Evolutionary conservation across 2,329 filamentous ascomycete genomes (phyloP).

Genomic region (Talaromyces sp.): DNA sequence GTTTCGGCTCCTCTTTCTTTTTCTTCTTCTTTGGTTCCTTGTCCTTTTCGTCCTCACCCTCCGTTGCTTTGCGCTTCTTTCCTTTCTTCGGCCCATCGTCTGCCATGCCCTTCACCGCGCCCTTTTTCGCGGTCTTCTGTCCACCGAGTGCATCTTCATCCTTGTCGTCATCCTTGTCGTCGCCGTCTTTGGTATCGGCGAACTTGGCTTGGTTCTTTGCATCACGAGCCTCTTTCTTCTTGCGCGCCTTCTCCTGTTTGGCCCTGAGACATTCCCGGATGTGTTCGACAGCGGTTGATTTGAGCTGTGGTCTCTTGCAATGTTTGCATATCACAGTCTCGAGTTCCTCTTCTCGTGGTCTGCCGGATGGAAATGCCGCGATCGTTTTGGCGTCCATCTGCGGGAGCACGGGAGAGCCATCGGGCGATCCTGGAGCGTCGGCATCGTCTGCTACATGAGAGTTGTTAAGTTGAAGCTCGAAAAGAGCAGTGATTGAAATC

Average conservation of each 20-base stretch:
- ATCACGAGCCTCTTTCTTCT: constrained; percentile 72
- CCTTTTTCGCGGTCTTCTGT: constrained; percentile 67
- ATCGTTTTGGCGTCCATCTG: constrained; percentile 71
- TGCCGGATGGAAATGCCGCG: constrained; percentile 76
- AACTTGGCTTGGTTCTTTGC: constrained; percentile 62
- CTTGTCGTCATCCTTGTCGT: constrained; percentile 43
- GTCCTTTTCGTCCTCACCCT: constrained; percentile 68
- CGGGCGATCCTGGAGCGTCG: constrained; percentile 31
- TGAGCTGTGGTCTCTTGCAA: constrained; percentile 84
- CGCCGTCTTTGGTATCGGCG: constrained; percentile 46
- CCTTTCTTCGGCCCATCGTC: constrained; percentile 60
- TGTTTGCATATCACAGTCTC: constrained; percentile 87
- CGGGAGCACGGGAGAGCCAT: constrained; percentile 43
- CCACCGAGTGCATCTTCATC: constrained; percentile 48
- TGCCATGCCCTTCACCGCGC: constrained; percentile 49
- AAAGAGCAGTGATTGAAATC: not conserved
- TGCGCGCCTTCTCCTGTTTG: constrained; percentile 76
- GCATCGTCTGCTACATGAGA: constrained; percentile 22
- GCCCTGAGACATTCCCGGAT: constrained; percentile 79
- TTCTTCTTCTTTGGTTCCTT: constrained; percentile 87
- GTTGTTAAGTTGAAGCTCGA: not conserved
- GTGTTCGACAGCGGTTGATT: constrained; percentile 71
- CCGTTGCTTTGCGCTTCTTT: constrained; percentile 73
- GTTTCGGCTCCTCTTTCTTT: constrained; percentile 88
- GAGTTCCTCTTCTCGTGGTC: constrained; percentile 73